Evolutionary conservation across 768 basidiomycete genomes (phyloP), one percentile per base, ranked within the genome.

Genomic region (Hypholoma sublateritium): DNA sequence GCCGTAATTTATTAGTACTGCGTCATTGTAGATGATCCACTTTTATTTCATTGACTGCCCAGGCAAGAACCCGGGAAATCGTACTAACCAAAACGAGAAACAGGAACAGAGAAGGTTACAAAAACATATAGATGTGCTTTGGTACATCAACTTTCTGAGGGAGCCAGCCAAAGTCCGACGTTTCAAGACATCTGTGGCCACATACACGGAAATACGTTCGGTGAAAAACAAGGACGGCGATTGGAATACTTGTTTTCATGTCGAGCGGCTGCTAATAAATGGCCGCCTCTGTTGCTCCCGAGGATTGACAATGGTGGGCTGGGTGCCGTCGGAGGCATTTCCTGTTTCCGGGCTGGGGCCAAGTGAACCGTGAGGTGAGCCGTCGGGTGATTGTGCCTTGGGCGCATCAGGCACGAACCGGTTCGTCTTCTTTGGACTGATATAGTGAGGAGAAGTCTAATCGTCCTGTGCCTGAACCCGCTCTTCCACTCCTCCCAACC

Each of bases 381-480:
- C 50, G 21, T 8, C 1, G 25, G 17, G 13, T 50, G 55, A 49
- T 49, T 19, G 53, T 54, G 34, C 55, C 55, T 42, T 13, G 62
- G 57, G 34, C 51, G 28, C 28, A 32, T 32, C 62, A 64, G 64
- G 60, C 36, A 68, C 59, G 58, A 65, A 55, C 64, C 56, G 50
- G 63, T 52, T 67, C 61, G 37, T n/a, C 6, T 32, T 32, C 28
- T 52, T 24, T 32, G 16, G 22, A 55, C 39, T 57, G 51, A 65
- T 61, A 65, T 65, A 62, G 58, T 60, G 50, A 55, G 55, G 34
- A 52, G 41, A 61, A 64, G 63, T 59, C 59, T 64, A 64, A 64
- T 62, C 60, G 48, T 34, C 50, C 50, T 56, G 62, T 65, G 64
- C 62, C 65, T 64, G 62, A 62, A 61, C 60, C 52, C 66, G 39